phyloP scores from a whole-genome alignment of 495 filamentous ascomycete genomes.

The Penicillium salamii region DNA sequence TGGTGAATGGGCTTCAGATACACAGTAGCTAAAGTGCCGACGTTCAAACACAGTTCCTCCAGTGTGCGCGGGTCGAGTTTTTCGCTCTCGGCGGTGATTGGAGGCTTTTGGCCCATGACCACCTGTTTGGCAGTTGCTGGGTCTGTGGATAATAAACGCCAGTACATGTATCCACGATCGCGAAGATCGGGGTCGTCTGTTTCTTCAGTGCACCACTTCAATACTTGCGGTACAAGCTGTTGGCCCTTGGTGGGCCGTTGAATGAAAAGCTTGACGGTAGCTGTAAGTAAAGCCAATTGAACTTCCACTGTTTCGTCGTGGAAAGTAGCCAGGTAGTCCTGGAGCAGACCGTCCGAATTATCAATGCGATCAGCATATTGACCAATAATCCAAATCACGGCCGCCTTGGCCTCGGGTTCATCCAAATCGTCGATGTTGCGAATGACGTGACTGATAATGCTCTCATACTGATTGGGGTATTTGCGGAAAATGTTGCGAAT shows the following conservation, averaged over 20 bases:
- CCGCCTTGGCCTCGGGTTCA: constrained; percentile 97
- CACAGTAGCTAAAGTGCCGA: constrained; percentile 93
- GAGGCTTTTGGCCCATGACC: constrained; percentile 95
- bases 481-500: constrained; percentile 99
- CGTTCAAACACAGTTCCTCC: constrained; percentile 95
- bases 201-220: constrained; percentile 98
- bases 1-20: constrained; percentile 97
- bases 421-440: constrained; percentile 96
- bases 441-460: constrained; percentile 92
- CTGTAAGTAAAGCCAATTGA: constrained; percentile 89
- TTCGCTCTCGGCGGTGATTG: constrained; percentile 95
- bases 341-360: constrained; percentile 87
- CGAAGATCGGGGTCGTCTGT: constrained; percentile 97
- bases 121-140: constrained; percentile 80
- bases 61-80: constrained; percentile 88
- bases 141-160: constrained; percentile 93
- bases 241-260: constrained; percentile 94
- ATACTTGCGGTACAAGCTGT: constrained; percentile 87
- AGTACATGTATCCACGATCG: constrained; percentile 98
- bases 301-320: constrained; percentile 93
- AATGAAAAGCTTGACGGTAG: constrained; percentile 97
- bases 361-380: constrained; percentile 97
- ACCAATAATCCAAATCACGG: constrained; percentile 99
- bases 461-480: constrained; percentile 97
- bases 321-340: constrained; percentile 93